Evolutionary conservation across 257 asterid species (phyloP).

Genomic region (Solanum pimpinellifolium): DNA sequence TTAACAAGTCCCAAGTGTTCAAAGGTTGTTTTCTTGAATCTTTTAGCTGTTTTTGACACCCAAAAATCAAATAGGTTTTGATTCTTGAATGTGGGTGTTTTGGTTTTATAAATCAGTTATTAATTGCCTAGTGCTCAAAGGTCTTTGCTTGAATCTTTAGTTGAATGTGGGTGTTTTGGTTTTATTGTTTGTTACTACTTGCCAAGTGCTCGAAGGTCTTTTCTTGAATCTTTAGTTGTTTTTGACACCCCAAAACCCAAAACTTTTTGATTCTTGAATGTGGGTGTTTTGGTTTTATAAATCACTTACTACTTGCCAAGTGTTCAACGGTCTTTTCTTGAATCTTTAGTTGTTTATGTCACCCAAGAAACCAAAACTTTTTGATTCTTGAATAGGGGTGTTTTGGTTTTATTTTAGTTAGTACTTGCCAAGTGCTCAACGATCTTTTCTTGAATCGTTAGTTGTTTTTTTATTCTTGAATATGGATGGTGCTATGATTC

Average conservation of each 20-base stretch:
- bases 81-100: neutral
- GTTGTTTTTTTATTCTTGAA: neutral
- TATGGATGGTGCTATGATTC: neutral
- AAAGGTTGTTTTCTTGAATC: constrained; percentile 27
- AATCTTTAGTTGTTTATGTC: neutral
- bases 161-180: neutral
- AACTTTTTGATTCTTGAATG: neutral
- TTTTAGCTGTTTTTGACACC: too few species aligned
- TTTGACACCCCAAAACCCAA: neutral
- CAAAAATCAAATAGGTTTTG: neutral
- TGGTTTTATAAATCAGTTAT: neutral
- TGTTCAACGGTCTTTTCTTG: constrained; percentile 35
- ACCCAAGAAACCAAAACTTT: neutral
- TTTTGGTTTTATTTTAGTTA: neutral
- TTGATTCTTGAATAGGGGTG: neutral
- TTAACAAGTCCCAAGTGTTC: constrained; percentile 67
- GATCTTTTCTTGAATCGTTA: constrained; percentile 13
- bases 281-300: neutral
- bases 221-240: neutral
- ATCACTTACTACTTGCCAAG: constrained; percentile 12
- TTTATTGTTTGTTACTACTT: neutral
- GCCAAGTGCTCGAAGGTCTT: constrained; percentile 57
- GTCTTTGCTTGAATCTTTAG: constrained; percentile 6
- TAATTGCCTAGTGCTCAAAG: constrained; percentile 43
- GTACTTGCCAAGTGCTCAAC: constrained; percentile 33